Evolutionary conservation across 139 green algal genomes (phyloP), one percentile per base, ranked within the genome.

Genomic region (Zygnema circumcarinatum): DNA sequence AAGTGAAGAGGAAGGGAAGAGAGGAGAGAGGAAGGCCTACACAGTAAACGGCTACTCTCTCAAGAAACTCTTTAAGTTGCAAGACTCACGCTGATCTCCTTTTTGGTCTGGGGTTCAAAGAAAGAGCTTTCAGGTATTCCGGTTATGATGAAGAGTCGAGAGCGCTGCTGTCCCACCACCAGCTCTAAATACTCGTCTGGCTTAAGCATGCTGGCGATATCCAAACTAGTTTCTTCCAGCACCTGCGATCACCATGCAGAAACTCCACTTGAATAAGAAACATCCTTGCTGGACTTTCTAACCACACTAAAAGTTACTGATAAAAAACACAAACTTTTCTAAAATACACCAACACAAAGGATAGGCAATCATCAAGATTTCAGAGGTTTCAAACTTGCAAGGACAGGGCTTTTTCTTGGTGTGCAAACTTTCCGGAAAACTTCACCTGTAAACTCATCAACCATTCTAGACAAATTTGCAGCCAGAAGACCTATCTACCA

Each of bases 61-160:
- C 29, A 29, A 72, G 29, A 72, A 35, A 29, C 56, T 72, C 29
- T 29, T 72, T 35, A 72, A 72, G 29, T 29, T 72, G 41, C 25
- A 81, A n/a, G 22, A 84, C 74, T 87, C 32, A 88, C 85, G 33
- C 85, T 84, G 79, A 92, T 92, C 88, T 92, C 89, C 38, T 92
- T 92, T 22, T 89, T 76, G 3, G 89, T 91, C 56, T 62, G 80
- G 31, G 89, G 76, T 21, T 31, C 3, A 20, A 92, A 87, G n/a
- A 74, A 2, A 41, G 87, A 87, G 16, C 88, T 52, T 72, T 92
- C 81, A 31, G 68, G 56, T 33, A 92, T 22, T 16, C 88, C 83
- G 1, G 41, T 21, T 25, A 93, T 84, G 1, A 93, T 91, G 79
- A 85, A 93, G 52, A 93, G 22, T 21, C 83, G 54, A 1, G 25